A percentile compares a stretch with the other conserved stretches of the same genome.
phyloP scores from a whole-genome alignment of 192 early-diverging fungal genomes.

The Coemansia sp. region DNA sequence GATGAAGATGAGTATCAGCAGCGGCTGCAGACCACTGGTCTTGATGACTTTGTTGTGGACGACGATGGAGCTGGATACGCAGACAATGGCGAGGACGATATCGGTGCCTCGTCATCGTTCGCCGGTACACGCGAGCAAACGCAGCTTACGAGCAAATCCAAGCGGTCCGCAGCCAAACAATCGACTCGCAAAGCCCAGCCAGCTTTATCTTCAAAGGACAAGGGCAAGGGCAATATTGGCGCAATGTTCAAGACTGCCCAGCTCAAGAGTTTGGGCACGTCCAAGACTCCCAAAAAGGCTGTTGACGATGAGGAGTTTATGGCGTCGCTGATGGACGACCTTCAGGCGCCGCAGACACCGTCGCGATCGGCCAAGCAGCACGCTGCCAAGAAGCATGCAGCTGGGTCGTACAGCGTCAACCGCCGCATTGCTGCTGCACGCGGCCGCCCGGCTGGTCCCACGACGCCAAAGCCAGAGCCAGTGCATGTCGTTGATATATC shows the following conservation, averaged over 20 bases:
- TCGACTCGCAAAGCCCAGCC: not conserved
- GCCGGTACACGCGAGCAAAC: not conserved
- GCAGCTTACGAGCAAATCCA: not conserved
- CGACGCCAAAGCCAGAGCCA: constrained; percentile 13
- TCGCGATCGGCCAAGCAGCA: constrained; percentile 13
- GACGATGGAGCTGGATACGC: constrained; percentile 48
- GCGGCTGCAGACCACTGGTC: constrained; percentile 10
- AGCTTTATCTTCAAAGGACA: not conserved
- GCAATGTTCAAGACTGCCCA: constrained; percentile 51
- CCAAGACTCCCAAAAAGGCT: not conserved
- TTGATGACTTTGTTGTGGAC: constrained; percentile 53
- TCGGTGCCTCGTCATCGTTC: constrained; percentile 15
- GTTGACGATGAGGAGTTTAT: constrained; percentile 52
- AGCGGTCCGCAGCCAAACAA: not conserved
- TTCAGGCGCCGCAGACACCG: constrained; percentile 40
- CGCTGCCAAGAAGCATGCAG: not conserved
- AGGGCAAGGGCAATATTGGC: constrained; percentile 18
- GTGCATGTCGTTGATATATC: constrained; percentile 25
- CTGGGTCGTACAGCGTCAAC: constrained; percentile 26
- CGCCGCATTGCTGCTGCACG: constrained; percentile 24
- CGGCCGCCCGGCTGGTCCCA: not conserved
- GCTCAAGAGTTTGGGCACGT: constrained; percentile 12
- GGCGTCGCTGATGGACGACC: constrained; percentile 40
- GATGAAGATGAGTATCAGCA: constrained; percentile 50
- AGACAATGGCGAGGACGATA: constrained; percentile 33